Base-by-base conservation (phyloP, 2,329 filamentous ascomycete genomes). In the Diaporthe sp. region DNA sequence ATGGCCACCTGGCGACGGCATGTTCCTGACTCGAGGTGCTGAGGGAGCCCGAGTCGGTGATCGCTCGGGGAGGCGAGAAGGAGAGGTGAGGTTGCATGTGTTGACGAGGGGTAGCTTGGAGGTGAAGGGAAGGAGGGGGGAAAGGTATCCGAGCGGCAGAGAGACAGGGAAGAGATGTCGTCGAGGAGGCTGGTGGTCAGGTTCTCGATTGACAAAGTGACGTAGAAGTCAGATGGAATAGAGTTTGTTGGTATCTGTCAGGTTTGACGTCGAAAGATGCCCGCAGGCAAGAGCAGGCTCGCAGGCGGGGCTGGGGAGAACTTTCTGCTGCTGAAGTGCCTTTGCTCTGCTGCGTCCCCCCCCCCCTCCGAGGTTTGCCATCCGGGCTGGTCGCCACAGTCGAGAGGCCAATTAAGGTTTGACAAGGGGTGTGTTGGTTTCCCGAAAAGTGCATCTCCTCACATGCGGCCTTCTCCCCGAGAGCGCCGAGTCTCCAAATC, bases 161-260 rank as follows among this genome's bases (percentile, higher is more conserved):
- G 25, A 63, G 66, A 74, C 72, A 71, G 50, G 65, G 65, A 69
- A 61, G 39, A 56, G 47, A 63, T 65, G 56, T 55, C 42, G 73
- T 75, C 71, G 56, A 63, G 47, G 50, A 42, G 50, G 55, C 39
- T 27, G 47, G 32, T 61, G 58, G 42, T 22, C 70, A 59, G 61
- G 44, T 42, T 32, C 55, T 17, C 63, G 17, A 35, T 51, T 53
- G 58, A 66, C 56, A 61, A 44, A 22, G 70, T 75, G 73, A 73
- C 73, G 73, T 68, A 53, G 55, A 56, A 70, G 59, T 65, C 58
- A 55, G 69, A 47, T 70, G 59, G 50, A 72, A 74, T 59, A 74
- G 27, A 73, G 53, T 59, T 70, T 73, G 56, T 35, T 42, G 71
- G 59, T 58, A 70, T 70, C 47, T 73, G 55, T 50, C 50, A 75